Evolutionary conservation across 768 basidiomycete genomes (phyloP).

Genomic region (Lentinula edodes): DNA sequence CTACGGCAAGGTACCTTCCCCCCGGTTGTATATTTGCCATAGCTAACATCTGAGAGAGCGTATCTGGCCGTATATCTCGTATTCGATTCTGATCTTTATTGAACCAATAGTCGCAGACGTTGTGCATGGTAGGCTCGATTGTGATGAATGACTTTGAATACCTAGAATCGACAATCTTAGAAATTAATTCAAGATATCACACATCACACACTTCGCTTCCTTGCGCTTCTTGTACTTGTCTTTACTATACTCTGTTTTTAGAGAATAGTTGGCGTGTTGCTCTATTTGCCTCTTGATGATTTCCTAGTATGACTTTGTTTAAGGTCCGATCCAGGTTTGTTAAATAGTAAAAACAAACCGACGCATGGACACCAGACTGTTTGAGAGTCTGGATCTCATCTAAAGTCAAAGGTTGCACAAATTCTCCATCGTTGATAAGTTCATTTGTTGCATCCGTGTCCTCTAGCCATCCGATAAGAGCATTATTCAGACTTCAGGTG

Average conservation of each 20-base stretch:
- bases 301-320: conserved; percentile 48
- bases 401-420: conserved; percentile 76
- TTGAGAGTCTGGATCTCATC: conserved; percentile 84
- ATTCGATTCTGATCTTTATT: conserved; percentile 76
- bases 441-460: conserved; percentile 98
- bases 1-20: conserved; percentile 83
- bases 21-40: conserved; percentile 81
- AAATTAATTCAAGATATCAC: background rate
- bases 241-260: conserved; percentile 98
- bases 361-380: conserved; percentile 74
- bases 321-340: background rate
- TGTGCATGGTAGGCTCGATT: conserved; percentile 81
- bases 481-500: background rate
- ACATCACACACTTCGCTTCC: conserved; percentile 77
- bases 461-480: conserved; percentile 43
- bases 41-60: conserved; percentile 83
- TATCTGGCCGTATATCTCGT: conserved; percentile 80
- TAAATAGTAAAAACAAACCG: conserved; percentile 36
- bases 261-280: conserved; percentile 82
- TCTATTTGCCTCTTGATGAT: conserved; percentile 95
- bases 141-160: conserved; percentile 85
- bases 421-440: conserved; percentile 82
- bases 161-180: conserved; percentile 33
- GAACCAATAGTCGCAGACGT: conserved; percentile 88
- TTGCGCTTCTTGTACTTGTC: conserved; percentile 97